phyloP scores from a whole-genome alignment of 441 rosid genomes.

The Erysimum cheiri region DNA sequence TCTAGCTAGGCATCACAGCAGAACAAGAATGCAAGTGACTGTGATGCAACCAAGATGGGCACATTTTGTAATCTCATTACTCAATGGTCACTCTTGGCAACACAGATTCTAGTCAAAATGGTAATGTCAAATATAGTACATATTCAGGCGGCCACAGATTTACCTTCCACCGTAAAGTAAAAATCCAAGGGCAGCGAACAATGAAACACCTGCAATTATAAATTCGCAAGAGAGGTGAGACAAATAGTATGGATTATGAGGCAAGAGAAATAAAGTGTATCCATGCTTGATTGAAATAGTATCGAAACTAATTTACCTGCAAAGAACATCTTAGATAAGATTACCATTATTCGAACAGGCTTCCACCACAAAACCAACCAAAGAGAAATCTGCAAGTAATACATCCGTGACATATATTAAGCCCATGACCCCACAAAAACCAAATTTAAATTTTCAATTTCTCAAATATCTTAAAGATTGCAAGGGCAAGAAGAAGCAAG shows the following conservation, averaged over 20 bases:
- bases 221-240: constrained; percentile 21
- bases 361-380: constrained; percentile 92
- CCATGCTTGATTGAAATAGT: constrained; percentile 4
- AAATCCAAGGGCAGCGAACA: constrained; percentile 87
- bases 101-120: background rate
- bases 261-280: background rate
- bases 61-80: background rate
- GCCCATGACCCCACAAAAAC: constrained; percentile 22
- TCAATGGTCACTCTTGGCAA: constrained; percentile 26
- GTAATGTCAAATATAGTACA: background rate
- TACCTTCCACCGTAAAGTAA: constrained; percentile 96
- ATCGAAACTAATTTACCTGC: constrained; percentile 55
- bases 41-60: constrained; percentile 4
- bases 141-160: background rate
- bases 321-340: constrained; percentile 86
- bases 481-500: too few species aligned
- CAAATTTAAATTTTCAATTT: background rate
- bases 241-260: constrained; percentile 13
- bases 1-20: constrained; percentile 11
- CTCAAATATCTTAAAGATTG: background rate
- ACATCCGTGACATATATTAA: background rate
- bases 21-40: constrained; percentile 20
- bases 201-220: constrained; percentile 64
- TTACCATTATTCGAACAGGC: constrained; percentile 57
- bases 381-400: constrained; percentile 64